A percentile compares a stretch with the other conserved stretches of the same genome.
Conservation (phyloP, 495 filamentous ascomycete species). For the Aspergillus bertholletiae region DNA sequence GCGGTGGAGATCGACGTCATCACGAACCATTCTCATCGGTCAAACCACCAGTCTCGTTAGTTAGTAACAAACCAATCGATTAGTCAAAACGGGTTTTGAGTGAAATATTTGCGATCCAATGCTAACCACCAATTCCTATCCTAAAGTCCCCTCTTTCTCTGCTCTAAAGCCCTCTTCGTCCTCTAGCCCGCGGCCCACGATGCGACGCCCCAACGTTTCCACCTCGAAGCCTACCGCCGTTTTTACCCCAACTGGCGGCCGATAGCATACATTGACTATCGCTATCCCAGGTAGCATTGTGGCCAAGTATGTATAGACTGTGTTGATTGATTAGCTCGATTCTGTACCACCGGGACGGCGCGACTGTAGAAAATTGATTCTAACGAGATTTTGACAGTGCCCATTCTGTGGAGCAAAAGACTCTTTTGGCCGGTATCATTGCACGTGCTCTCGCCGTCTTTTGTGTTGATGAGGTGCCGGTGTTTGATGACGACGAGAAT, state of each 20-base stretch:
- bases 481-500: slow-evolving; percentile 59
- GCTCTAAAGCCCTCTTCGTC: background rate
- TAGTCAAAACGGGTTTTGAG: background rate
- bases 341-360: too few relatives aligned
- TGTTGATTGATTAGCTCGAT: background rate
- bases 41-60: background rate
- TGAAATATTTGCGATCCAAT: background rate
- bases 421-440: slow-evolving; percentile 60
- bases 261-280: slow-evolving; percentile 52
- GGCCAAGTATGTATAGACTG: slow-evolving; percentile 41
- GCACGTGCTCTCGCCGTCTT: slow-evolving; percentile 73
- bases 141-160: background rate
- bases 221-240: slow-evolving; percentile 57
- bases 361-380: background rate
- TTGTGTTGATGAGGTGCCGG: slow-evolving; percentile 71
- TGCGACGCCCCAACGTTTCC: slow-evolving; percentile 9
- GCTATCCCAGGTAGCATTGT: slow-evolving; percentile 59
- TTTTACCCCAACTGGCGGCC: slow-evolving; percentile 44
- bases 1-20: slow-evolving; percentile 11
- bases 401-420: slow-evolving; percentile 61
- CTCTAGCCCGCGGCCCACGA: background rate
- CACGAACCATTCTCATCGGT: slow-evolving; percentile 2
- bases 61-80: background rate
- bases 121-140: background rate
- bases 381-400: slow-evolving; percentile 32